Base-by-base conservation (phyloP, 192 early-diverging fungal species). In the Kappamyces sp. region DNA sequence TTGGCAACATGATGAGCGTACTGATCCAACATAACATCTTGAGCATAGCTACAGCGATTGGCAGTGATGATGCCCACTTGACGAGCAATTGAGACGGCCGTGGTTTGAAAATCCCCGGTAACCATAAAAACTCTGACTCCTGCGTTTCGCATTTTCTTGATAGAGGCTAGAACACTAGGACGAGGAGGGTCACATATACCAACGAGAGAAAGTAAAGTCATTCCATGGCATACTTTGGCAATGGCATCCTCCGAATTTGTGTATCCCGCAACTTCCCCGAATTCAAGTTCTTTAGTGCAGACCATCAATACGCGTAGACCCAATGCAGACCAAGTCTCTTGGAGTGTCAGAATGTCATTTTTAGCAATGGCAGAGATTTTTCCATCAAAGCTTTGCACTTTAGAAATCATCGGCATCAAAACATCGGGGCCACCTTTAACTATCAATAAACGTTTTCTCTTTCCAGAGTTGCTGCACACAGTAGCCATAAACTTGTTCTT, bases 171-270 rank as follows among this genome's bases (percentile, higher is more conserved):
- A 37, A 86, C 84, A 60, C 90, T 91, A 12, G 73, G 70, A 37
- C 90, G 80, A n/a, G 89, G 90, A 46, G 91, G 93, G 61, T 93
- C 92, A 51, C 81, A 71, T 45, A 95, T 88, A 2, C 81, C 85
- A 30, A 88, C 75, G 15, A 94, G 67, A 22, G 22, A 22, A 22
- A 22, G 22, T 22, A 22, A 22, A 22, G 22, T 22, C 22, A 22
- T 22, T 22, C 22, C 22, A 22, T 22, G 22, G 22, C 22, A 22
- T 22, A 22, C 22, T 22, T 22, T 22, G 22, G 22, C 22, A 22
- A 22, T 22, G 22, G 22, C 22, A 22, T 22, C 22, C 22, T 22
- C 22, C 22, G 22, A 22, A 22, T 22, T 22, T 22, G 22, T 22
- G 22, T 22, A 22, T 22, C 22, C 22, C 22, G 22, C 22, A 22